Evolutionary conservation across 1,284 basidiomycete genomes (phyloP).

Genomic region (Trichosporon asahii): DNA sequence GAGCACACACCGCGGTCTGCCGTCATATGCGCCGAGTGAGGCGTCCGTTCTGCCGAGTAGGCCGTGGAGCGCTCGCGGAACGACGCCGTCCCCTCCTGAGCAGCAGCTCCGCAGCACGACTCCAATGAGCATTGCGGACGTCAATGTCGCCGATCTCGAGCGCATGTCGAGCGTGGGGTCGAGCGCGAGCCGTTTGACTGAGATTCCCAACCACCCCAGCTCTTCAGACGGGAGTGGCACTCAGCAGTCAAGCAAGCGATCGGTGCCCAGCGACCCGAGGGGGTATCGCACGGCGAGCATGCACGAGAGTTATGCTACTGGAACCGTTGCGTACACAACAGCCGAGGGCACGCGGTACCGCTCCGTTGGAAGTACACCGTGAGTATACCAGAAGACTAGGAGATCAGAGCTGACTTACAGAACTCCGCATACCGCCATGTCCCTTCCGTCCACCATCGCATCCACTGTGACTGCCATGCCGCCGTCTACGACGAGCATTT

Average conservation of each 20-base stretch:
- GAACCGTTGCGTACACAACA: neutral
- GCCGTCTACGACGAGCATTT: neutral
- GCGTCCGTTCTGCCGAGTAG: neutral
- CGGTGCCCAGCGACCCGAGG: neutral
- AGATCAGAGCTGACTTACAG: neutral
- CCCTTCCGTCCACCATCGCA: neutral
- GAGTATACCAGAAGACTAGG: neutral
- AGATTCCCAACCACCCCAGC: neutral
- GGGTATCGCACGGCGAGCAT: neutral
- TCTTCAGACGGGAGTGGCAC: neutral
- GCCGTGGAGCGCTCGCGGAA: neutral
- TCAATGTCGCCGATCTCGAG: conserved; percentile 11
- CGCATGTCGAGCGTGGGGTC: neutral
- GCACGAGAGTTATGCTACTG: neutral
- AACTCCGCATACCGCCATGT: neutral
- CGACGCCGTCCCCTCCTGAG: neutral
- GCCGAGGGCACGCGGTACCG: neutral
- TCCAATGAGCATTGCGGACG: neutral
- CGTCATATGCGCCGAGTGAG: neutral
- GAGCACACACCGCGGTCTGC: neutral
- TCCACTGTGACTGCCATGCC: neutral
- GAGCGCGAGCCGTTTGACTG: neutral
- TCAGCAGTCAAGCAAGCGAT: neutral
- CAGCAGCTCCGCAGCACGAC: neutral
- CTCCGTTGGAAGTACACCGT: neutral